A percentile compares a stretch with the other conserved stretches of the same genome.
Conservation (phyloP, 148 eudicot species). For the Chenopodium suecicum region DNA sequence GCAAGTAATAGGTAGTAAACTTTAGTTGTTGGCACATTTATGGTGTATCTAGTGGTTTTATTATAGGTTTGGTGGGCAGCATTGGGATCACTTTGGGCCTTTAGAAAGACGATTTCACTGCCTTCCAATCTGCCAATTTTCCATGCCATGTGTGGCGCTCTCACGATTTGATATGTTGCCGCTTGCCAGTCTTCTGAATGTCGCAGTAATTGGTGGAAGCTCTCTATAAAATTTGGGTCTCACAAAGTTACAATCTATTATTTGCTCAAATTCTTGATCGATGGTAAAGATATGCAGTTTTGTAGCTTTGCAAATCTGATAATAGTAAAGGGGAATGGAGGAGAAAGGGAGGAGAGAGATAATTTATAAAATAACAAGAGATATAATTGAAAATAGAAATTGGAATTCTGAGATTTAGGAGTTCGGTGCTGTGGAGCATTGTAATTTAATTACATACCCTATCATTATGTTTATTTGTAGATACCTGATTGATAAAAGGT, state of each 20-base stretch:
- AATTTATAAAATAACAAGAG: neutral
- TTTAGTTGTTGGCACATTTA: too few relatives aligned
- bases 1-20: too few relatives aligned
- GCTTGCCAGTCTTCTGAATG: too few relatives aligned
- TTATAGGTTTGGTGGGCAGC: neutral
- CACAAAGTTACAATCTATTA: neutral
- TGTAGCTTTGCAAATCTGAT: neutral
- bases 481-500: neutral
- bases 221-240: neutral
- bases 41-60: too few relatives aligned
- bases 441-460: neutral
- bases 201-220: neutral
- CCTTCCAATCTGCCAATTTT: neutral
- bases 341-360: neutral
- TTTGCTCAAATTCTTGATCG: too few relatives aligned
- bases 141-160: neutral
- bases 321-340: neutral
- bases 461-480: neutral
- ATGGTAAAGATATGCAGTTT: neutral
- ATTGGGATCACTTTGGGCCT: neutral
- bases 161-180: neutral
- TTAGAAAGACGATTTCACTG: too few relatives aligned
- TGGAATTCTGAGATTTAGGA: neutral
- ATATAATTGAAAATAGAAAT: neutral
- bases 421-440: neutral